Percentiles rank a stretch among this genome's conserved stretches.
These are phyloP conservation scores for Helotiales sp. DNA, from an alignment of 2,329 filamentous ascomycete species.

Conservation along the genomic window DNA sequence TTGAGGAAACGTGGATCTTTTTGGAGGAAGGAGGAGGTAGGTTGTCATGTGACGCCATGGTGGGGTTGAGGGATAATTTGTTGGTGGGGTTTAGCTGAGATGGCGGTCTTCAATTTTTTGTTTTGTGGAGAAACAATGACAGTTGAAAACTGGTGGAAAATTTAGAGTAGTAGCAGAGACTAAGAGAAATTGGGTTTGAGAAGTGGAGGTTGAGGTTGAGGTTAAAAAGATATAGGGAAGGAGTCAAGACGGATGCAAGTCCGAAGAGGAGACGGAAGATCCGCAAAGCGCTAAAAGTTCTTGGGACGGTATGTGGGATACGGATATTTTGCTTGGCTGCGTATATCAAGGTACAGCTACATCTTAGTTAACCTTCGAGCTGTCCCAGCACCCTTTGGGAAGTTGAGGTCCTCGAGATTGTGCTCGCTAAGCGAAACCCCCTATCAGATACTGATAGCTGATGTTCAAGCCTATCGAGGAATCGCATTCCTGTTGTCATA, in stretches of 20 bases:
- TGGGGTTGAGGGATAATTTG: not conserved
- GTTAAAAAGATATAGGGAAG: not conserved
- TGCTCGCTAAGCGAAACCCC: too few species aligned
- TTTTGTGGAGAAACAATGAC: too few species aligned
- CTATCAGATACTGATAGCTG: too few species aligned
- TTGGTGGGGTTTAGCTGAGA: not conserved
- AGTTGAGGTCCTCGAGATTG: too few species aligned
- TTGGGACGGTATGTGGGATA: not conserved
- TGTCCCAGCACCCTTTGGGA: too few species aligned
- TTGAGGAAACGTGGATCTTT: constrained; percentile 7
- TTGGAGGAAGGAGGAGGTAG: not conserved
- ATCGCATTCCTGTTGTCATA: too few species aligned
- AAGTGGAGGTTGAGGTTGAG: not conserved
- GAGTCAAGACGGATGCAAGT: not conserved
- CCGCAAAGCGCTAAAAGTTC: not conserved
- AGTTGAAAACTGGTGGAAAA: too few species aligned
- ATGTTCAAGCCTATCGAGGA: too few species aligned
- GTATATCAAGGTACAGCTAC: too few species aligned
- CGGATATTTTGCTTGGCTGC: too few species aligned
- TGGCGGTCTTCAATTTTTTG: not conserved
- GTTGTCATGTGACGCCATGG: constrained; percentile 3
- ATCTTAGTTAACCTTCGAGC: too few species aligned
- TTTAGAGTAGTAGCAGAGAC: too few species aligned
- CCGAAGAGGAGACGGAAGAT: not conserved
- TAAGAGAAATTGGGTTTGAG: not conserved